Base-by-base conservation (phyloP, 768 basidiomycete genomes). In the Hypholoma fasciculare region DNA sequence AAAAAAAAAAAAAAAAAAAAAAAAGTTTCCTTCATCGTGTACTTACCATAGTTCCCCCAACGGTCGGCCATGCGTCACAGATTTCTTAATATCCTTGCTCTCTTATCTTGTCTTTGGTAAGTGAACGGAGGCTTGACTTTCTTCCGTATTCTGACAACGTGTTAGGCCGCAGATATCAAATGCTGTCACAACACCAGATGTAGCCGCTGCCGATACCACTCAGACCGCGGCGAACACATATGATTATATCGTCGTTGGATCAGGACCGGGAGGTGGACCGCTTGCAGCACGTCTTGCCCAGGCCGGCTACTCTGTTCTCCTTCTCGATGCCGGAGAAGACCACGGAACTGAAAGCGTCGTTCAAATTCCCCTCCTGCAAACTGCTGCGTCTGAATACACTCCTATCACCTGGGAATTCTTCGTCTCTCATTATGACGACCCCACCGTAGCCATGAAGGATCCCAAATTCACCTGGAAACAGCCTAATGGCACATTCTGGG, bases 301-400 rank as follows among this genome's bases (percentile, higher is more conserved):
- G 19, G 57, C 57, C 8, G 52, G 52, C n/a, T 53, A 40, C 38
- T 52, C 51, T 30, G 57, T 58, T 43, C 57, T 58, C 4, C 46
- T 58, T n/a, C 7, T 58, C 8, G 57, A 58, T 12, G 57, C 57
- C n/a, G 57, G 57, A 9, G 57, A 48, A 23, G 57, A 58, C 42
- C 44, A 59, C 19, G 58, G 58, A 7, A 43, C 47, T 8, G 58
- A 59, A 27, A n/a, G 12, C 13, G 14, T 49, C n/a, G 38, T 59
- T 4, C 17, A 48, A 37, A 27, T 59, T 30, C 58, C 58, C 13
- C 42, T 46, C 7, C 27, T 59, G 23, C 34, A 52, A 14, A 38
- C 47, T 12, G 30, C 26, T 14, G 58, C 58, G 9, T 53, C 58
- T 6, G 58, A 59, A 42, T 59, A 53, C 34, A 17, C 44, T 3